Evolutionary conservation across 805 yeast genomes (phyloP).

Genomic region (Clavispora vitiphila): DNA sequence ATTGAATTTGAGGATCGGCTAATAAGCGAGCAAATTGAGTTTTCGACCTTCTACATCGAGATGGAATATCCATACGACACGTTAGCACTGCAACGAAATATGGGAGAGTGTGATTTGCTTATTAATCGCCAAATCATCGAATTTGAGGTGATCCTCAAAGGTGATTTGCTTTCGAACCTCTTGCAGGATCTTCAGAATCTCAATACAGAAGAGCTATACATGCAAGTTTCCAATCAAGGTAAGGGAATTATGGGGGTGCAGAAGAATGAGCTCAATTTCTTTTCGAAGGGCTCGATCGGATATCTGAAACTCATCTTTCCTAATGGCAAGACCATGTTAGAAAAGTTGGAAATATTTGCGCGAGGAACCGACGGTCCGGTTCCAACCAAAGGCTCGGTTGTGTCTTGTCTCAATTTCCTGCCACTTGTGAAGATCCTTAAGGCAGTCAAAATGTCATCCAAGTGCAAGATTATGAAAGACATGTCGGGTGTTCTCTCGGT

Average conservation of each 20-base stretch:
- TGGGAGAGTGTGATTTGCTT: conserved; percentile 8
- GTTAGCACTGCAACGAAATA: conserved; percentile 13
- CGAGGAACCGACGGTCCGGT: conserved; percentile 8
- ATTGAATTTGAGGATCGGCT: conserved; percentile 38
- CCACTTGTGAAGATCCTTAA: conserved; percentile 29
- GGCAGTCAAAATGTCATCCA: conserved; percentile 34
- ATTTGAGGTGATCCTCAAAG: conserved; percentile 33
- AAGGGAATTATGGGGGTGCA: background rate
- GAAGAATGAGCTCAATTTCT: conserved; percentile 43
- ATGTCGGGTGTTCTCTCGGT: conserved; percentile 30
- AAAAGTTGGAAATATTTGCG: conserved; percentile 45
- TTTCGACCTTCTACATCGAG: conserved; percentile 33
- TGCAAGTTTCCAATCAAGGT: conserved; percentile 22
- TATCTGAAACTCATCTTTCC: conserved; percentile 64
- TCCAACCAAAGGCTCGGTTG: conserved; percentile 16
- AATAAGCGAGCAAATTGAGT: conserved; percentile 39
- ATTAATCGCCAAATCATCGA: conserved; percentile 28
- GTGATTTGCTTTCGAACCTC: conserved; percentile 33
- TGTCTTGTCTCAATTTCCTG: conserved; percentile 29
- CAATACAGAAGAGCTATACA: conserved; percentile 30
- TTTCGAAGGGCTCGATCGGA: conserved; percentile 73
- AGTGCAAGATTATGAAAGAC: conserved; percentile 37
- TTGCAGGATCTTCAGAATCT: conserved; percentile 34
- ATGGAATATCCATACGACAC: conserved; percentile 21
- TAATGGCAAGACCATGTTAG: conserved; percentile 54